A percentile compares a stretch with the other conserved stretches of the same genome.
Evolutionary conservation across 768 basidiomycete genomes (phyloP).

Genomic region (Panaeolus papilionaceus): DNA sequence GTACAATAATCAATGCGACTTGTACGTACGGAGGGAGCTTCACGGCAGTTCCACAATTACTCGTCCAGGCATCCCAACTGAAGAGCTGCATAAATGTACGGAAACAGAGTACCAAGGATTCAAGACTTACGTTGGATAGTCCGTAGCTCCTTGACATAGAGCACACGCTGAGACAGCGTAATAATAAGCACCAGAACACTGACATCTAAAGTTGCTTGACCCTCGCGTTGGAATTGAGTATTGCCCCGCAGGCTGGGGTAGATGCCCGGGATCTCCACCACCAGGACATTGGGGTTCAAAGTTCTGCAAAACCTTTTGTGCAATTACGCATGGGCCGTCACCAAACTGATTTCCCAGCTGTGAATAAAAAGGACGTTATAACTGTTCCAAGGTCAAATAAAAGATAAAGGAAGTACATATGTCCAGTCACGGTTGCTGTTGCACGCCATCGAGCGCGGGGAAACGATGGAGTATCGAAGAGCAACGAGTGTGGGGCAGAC

Average conservation of each 20-base stretch:
- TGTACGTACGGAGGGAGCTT: background rate
- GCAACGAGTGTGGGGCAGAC: background rate
- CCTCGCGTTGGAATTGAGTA: background rate
- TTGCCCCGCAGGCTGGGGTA: background rate
- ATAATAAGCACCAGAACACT: background rate
- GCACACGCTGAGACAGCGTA: background rate
- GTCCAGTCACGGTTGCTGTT: background rate
- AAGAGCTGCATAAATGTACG: background rate
- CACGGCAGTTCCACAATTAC: background rate
- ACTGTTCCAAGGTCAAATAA: background rate
- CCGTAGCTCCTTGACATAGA: background rate
- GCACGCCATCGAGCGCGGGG: background rate
- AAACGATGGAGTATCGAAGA: background rate
- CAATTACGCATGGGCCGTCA: background rate
- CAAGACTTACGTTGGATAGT: background rate
- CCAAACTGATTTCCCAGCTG: background rate
- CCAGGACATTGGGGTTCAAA: no score
- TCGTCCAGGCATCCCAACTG: background rate
- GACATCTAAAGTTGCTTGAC: background rate
- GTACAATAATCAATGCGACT: background rate
- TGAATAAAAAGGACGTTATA: background rate
- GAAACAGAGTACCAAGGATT: no score
- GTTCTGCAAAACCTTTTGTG: background rate
- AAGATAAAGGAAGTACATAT: background rate
- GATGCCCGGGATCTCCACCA: no score